Evolutionary conservation across 345 rosid species (phyloP), one percentile per base, ranked within the genome.

Genomic region (Eucalyptus victrix): DNA sequence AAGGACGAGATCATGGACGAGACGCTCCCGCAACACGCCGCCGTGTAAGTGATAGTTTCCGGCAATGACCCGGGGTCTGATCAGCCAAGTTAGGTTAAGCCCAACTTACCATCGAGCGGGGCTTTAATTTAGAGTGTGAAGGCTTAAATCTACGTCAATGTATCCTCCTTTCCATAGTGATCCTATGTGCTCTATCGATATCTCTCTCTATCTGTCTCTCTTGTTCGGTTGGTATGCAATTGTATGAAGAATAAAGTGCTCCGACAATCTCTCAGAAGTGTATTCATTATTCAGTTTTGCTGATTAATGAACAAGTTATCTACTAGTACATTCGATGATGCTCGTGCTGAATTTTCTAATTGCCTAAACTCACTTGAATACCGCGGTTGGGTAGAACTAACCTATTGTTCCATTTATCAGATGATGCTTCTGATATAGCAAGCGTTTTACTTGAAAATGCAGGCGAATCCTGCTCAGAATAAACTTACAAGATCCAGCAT

Each of bases 11-110:
- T 47, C 49, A 2, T 49, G 93, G n/a, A 90, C 12, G 40, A 90
- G 54, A 88, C 91, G 90, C 51, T 87, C 15, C 93, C 94, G 30
- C 94, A 92, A 37, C 53, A 86, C 30, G 1, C 50, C 6, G 30
- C 81, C 8, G 44, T 34, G 80, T 24, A 34, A 69, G 80, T 18
- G 44, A 14, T 34, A 11, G 80, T 34, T 34, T 69, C 80, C 2
- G 44, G 44, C 44, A 6, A 18, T 19, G 80, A 37, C 24, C 80
- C 10, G 80, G 14, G 80, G 44, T 34, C 44, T 69, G 80, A 69
- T 34, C 24, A 34, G 7, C 26, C 26, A 34, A 34, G 44, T 9
- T 34, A 72, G 12, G 81, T 34, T 34, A 19, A 7, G 81, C 26
- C 81, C 81, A 34, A 72, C 14, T 72, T 34, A 18, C 44, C 44